These are phyloP conservation scores for Diaporthe caulivora DNA, from an alignment of 2,329 filamentous ascomycete species.

Conservation along the genomic window DNA sequence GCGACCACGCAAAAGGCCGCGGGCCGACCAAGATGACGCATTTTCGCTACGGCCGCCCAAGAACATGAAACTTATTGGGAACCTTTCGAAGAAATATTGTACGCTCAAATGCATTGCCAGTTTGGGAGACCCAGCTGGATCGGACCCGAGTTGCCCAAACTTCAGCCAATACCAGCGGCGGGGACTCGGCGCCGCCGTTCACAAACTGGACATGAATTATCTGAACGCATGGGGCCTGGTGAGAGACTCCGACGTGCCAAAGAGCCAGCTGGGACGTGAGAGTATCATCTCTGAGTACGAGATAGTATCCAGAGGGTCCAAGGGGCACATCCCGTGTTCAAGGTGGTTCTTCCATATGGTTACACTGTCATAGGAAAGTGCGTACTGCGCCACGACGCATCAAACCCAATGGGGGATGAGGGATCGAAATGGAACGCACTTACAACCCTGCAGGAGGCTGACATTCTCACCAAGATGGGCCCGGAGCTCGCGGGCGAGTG, in stretches of 20 bases:
- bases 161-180: background rate
- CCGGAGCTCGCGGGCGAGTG: background rate
- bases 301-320: background rate
- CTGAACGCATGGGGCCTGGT: background rate
- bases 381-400: background rate
- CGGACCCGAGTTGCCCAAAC: background rate
- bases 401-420: background rate
- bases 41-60: background rate
- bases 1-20: background rate
- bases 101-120: background rate
- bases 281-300: background rate
- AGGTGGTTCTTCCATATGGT: background rate
- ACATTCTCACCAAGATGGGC: background rate
- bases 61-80: fast-evolving
- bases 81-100: background rate
- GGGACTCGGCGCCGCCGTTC: background rate
- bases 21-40: background rate
- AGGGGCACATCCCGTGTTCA: background rate
- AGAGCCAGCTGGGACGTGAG: background rate
- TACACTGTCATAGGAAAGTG: background rate
- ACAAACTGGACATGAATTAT: background rate
- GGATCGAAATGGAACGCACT: too few species aligned
- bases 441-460: background rate
- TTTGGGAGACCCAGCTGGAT: background rate
- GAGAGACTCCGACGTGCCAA: background rate